Percentiles rank a stretch among this genome's conserved stretches.
Evolutionary conservation across 371 early-diverging fungal species (phyloP).

Genomic region (Umbelopsis sp.): DNA sequence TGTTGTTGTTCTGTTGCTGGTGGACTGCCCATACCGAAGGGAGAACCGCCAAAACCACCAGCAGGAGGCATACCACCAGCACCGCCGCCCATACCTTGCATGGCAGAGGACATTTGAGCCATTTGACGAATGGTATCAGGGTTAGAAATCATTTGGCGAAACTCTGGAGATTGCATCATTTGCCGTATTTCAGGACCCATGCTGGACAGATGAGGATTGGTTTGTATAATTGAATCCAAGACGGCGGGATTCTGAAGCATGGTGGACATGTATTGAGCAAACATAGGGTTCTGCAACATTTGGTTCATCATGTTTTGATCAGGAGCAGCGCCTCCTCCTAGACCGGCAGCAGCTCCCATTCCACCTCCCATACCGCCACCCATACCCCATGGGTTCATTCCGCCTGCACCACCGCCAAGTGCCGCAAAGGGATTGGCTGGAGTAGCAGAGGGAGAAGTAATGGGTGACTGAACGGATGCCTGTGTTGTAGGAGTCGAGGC

Average conservation of each 20-base stretch:
- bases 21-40: conserved; percentile 35
- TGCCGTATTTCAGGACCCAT: conserved; percentile 88
- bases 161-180: conserved; percentile 79
- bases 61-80: conserved; percentile 22
- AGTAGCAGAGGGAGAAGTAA: conserved; percentile 11
- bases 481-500: conserved; percentile 29
- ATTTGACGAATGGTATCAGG: conserved; percentile 81
- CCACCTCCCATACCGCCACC: conserved; percentile 59
- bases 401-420: conserved; percentile 48
- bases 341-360: conserved; percentile 53
- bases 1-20: conserved; percentile 28
- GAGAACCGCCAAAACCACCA: conserved; percentile 40
- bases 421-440: conserved; percentile 40
- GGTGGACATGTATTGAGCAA: conserved; percentile 79
- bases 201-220: conserved; percentile 79
- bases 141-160: conserved; percentile 85
- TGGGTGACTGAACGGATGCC: conserved; percentile 23
- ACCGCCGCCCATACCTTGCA: conserved; percentile 50
- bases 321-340: conserved; percentile 64
- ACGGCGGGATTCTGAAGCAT: conserved; percentile 84
- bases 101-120: conserved; percentile 74
- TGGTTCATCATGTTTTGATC: conserved; percentile 72
- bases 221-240: conserved; percentile 78
- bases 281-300: conserved; percentile 84
- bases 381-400: conserved; percentile 59